Evolutionary conservation across 176 grass and related monocot genomes (phyloP).

Genomic region (Carex cristatella): DNA sequence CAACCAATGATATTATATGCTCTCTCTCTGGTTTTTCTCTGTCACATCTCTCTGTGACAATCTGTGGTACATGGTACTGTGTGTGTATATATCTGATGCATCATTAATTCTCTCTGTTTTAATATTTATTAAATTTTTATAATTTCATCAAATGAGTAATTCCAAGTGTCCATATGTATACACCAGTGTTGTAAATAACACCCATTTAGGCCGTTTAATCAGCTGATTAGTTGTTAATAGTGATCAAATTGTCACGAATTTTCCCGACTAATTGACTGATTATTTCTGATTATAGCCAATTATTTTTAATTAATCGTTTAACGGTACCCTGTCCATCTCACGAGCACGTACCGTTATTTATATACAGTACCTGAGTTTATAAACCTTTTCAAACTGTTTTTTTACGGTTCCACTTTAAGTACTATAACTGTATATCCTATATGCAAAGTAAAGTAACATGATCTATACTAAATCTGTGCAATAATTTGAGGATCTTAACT

Average conservation of each 20-base stretch:
- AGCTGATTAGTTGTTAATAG: no score
- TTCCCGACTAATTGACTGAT: no score
- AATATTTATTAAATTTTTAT: background rate
- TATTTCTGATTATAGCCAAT: no score
- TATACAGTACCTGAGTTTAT: background rate
- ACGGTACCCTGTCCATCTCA: no score
- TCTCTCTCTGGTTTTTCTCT: background rate
- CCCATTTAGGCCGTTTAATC: no score
- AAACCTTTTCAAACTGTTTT: background rate
- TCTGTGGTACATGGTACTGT: background rate
- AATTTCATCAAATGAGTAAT: no score
- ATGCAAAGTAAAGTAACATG: background rate
- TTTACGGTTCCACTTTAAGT: background rate
- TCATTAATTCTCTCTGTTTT: background rate
- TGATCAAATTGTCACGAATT: no score
- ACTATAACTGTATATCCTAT: background rate
- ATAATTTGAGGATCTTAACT: conserved; percentile 6
- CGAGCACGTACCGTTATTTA: no score
- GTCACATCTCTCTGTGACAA: background rate
- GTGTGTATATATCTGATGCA: background rate
- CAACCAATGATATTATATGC: background rate
- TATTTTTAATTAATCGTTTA: no score
- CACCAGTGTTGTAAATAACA: no score
- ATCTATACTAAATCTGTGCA: conserved; percentile 20
- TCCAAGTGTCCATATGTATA: no score